A percentile compares a stretch with the other conserved stretches of the same genome.
Evolutionary conservation across 768 basidiomycete species (phyloP).

Genomic region (Xerocomus potaroensis): DNA sequence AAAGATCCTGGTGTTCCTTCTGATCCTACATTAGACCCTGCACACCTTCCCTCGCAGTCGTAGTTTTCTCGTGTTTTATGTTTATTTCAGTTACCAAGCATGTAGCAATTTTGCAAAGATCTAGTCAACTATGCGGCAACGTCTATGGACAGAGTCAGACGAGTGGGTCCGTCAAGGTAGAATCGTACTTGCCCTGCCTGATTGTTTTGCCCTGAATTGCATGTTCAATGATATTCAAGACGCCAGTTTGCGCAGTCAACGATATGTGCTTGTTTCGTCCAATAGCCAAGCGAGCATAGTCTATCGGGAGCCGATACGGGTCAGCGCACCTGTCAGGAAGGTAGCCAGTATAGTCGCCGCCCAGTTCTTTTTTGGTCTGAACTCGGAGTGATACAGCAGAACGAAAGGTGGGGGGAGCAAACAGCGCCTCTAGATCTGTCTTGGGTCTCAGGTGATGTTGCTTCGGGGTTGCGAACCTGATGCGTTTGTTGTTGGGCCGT

Average conservation of each 20-base stretch:
- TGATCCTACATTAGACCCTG: slow-evolving; percentile 11
- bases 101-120: slow-evolving; percentile 1
- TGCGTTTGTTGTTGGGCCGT: slow-evolving; percentile 4
- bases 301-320: slow-evolving; percentile 34
- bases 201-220: slow-evolving; percentile 7
- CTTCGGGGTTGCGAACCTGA: neutral
- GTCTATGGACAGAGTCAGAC: neutral
- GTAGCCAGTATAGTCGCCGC: slow-evolving; percentile 51
- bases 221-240: slow-evolving; percentile 36
- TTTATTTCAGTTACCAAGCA: slow-evolving; percentile 22
- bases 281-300: slow-evolving; percentile 41
- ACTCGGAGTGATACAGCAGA: slow-evolving; percentile 16
- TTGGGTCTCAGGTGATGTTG: slow-evolving; percentile 20
- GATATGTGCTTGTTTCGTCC: slow-evolving; percentile 41
- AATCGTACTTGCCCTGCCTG: slow-evolving; percentile 10
- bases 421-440: slow-evolving; percentile 21
- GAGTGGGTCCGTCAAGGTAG: neutral
- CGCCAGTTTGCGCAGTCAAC: slow-evolving; percentile 36
- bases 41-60: slow-evolving; percentile 4
- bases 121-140: slow-evolving; percentile 11
- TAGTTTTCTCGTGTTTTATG: slow-evolving; percentile 26
- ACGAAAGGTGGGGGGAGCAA: slow-evolving; percentile 4
- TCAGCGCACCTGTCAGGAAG: slow-evolving; percentile 28
- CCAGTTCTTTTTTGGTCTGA: slow-evolving; percentile 35
- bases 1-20: slow-evolving; percentile 4